phyloP scores from a whole-genome alignment of 106 monocot species.

The Triglochin maritima region DNA sequence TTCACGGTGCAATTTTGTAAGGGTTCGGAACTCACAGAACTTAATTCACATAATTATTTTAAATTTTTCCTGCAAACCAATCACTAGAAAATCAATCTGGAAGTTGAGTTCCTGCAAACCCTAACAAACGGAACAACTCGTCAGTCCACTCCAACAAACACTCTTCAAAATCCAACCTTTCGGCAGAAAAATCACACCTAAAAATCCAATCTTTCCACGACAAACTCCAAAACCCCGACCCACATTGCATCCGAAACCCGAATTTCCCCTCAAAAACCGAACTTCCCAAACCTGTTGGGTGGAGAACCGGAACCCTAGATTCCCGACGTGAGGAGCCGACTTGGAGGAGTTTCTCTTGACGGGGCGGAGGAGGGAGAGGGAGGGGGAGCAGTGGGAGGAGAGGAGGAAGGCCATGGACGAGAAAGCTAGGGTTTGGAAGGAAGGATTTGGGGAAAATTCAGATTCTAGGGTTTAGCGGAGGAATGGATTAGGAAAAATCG shows the following conservation, averaged over 20 bases:
- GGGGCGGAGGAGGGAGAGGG: background rate
- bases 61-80: too few species aligned
- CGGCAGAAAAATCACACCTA: too few species aligned
- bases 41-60: too few species aligned
- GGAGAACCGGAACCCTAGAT: slow-evolving; percentile 20
- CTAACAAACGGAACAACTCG: too few species aligned
- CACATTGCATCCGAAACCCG: background rate
- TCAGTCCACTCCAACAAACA: too few species aligned
- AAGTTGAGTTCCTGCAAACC: too few species aligned
- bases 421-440: background rate
- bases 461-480: background rate
- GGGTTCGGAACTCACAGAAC: too few species aligned
- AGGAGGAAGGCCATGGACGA: slow-evolving; percentile 31
- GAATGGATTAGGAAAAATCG: background rate
- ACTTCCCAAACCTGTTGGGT: background rate
- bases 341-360: background rate
- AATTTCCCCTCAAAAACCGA: background rate
- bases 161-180: too few species aligned
- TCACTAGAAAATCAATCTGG: too few species aligned
- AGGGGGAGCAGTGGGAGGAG: slow-evolving; percentile 15
- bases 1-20: too few species aligned
- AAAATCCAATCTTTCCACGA: background rate
- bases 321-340: background rate
- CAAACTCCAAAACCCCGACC: background rate
- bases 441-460: background rate